These are phyloP conservation scores for Raphanus hybrid DNA, from an alignment of 441 rosid genomes.

Conservation along the genomic window DNA sequence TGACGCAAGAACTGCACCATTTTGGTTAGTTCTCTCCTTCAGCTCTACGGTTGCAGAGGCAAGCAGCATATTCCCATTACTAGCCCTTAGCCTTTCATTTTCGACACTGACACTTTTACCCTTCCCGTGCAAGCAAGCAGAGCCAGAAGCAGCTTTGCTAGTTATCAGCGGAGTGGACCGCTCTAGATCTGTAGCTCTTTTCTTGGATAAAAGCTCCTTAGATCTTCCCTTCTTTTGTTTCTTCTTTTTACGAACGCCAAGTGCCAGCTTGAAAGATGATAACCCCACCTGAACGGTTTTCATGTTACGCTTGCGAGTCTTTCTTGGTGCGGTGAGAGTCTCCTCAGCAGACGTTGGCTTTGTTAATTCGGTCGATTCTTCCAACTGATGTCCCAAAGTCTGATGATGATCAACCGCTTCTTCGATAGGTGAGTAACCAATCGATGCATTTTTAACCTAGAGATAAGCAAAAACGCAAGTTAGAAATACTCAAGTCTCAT, in stretches of 20 bases:
- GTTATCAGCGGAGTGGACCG: conserved; percentile 62
- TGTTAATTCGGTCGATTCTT: conserved; percentile 17
- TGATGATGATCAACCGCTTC: conserved; percentile 38
- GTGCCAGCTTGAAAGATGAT: conserved; percentile 50
- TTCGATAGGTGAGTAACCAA: conserved; percentile 31
- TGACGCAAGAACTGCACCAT: conserved; percentile 52
- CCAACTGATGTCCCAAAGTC: conserved; percentile 26
- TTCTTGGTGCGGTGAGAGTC: conserved; percentile 43
- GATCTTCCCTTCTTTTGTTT: conserved; percentile 57
- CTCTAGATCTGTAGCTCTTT: conserved; percentile 44
- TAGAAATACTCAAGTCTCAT: conserved; percentile 19
- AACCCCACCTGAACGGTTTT: conserved; percentile 51
- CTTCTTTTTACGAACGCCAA: conserved; percentile 53
- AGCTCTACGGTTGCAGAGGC: conserved; percentile 44
- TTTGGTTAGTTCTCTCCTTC: conserved; percentile 50
- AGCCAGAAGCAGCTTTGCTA: conserved; percentile 22
- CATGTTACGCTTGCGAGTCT: conserved; percentile 44
- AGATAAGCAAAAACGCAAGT: conserved; percentile 36
- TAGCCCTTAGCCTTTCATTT: conserved; percentile 30
- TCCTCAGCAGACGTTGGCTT: conserved; percentile 31
- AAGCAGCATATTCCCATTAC: conserved; percentile 31
- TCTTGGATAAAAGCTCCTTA: conserved; percentile 46
- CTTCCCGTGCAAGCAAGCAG: conserved; percentile 42
- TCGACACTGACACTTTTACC: conserved; percentile 33
- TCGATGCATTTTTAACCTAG: conserved; percentile 43